Base-by-base conservation (phyloP, 352 stramenopile species). In the Thalassiosira livingstoniorum region DNA sequence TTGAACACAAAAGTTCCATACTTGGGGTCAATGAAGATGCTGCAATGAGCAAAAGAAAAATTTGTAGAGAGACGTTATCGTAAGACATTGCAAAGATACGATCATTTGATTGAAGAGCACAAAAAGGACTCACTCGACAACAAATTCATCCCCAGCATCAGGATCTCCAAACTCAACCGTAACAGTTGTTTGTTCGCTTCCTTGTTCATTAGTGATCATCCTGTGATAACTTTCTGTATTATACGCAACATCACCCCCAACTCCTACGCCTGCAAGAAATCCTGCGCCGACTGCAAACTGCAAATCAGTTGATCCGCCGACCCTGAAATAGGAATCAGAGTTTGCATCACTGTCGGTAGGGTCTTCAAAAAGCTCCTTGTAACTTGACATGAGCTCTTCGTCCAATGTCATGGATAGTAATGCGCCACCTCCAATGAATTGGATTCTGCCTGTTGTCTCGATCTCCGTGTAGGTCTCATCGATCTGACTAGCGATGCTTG, bases 1-100 rank as follows among this genome's bases (percentile, higher is more conserved):
- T 67, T 13, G 23, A 51, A 67, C 11, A 67, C 63, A 60, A 43
- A 60, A n/a, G 63, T 61, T 35, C 10, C 11, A 37, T 57, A 54
- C 10, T 34, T 54, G 21, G 10, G 35, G 29, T 54, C 27, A 35
- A n/a, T 7, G 51, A 25, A 67, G 21, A 67, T 67, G 18, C 13
- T 53, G 39, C 10, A 18, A 18, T 10, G 42, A 51, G 18, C 10
- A 51, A 51, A 18, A 51, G 18, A 18, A 51, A 51, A 10, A 51
- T 51, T 10, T 10, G 42, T 10, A 18, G 10, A 18, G 10, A 18
- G 42, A 18, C 42, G 18, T 10, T 51, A 18, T 18, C 18, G 10
- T 10, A 18, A 10, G 18, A 51, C 10, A 18, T 10, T 10, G 10
- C 42, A 51, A 10, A 51, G 18, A 51, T 18, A 51, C 42, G 10